phyloP scores from a whole-genome alignment of 257 asterid genomes.

The Scutellaria galericulata region DNA sequence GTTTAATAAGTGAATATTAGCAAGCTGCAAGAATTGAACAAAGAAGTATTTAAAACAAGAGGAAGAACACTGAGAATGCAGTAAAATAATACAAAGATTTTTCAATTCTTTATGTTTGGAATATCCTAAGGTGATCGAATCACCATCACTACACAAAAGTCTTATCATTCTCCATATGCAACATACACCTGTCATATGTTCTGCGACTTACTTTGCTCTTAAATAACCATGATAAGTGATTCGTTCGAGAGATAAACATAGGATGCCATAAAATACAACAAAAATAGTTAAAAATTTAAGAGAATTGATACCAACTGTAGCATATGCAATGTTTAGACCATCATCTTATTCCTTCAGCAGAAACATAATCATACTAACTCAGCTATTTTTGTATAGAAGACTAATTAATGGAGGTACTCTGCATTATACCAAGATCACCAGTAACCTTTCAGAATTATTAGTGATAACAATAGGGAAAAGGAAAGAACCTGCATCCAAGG shows the following conservation, averaged over 20 bases:
- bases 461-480: constrained; percentile 25
- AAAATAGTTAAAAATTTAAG: neutral
- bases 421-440: constrained; percentile 3
- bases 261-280: no score
- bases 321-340: neutral
- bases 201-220: no score
- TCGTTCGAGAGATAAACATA: no score
- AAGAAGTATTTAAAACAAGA: neutral
- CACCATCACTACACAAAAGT: no score
- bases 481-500: constrained; percentile 84
- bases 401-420: neutral
- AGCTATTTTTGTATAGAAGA: constrained; percentile 15
- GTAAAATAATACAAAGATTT: no score
- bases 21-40: neutral
- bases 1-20: constrained; percentile 17
- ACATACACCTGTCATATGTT: no score
- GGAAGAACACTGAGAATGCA: neutral
- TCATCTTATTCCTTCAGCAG: neutral
- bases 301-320: neutral
- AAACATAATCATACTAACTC: neutral
- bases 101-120: no score
- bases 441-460: neutral
- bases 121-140: no score
- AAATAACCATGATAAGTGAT: no score
- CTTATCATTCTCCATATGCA: no score